Evolutionary conservation across 352 stramenopile species (phyloP).

Genomic region (Hyaloperonospora brassicae): DNA sequence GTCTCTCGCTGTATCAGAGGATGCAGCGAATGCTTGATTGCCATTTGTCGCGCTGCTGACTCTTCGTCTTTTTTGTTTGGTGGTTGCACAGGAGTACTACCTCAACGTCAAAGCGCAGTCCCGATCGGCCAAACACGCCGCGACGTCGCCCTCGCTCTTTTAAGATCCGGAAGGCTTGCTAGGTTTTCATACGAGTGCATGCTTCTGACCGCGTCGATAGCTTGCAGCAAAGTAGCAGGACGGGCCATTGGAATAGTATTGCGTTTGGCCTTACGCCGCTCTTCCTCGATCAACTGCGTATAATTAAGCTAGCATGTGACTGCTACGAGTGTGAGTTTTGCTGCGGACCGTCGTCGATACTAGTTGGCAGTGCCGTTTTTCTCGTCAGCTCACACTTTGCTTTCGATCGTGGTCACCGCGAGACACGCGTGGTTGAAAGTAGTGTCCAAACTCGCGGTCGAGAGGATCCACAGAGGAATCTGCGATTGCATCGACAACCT

Average conservation of each 20-base stretch:
- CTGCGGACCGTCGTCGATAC: not conserved
- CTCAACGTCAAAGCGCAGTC: slow-evolving; percentile 61
- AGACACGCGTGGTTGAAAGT: slow-evolving; percentile 22
- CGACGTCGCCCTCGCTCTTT: slow-evolving; percentile 57
- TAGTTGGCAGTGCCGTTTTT: not conserved
- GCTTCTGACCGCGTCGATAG: not conserved
- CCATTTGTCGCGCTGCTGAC: slow-evolving; percentile 6
- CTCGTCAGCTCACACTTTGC: slow-evolving; percentile 12
- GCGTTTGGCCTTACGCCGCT: slow-evolving; percentile 15
- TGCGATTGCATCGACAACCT: slow-evolving; percentile 7
- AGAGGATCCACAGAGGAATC: slow-evolving; percentile 18
- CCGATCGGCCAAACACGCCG: slow-evolving; percentile 17
- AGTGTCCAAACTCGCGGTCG: slow-evolving; percentile 35
- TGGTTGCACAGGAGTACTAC: slow-evolving; percentile 51
- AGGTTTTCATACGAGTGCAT: slow-evolving; percentile 1
- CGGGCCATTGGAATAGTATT: slow-evolving; percentile 6
- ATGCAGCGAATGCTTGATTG: not conserved
- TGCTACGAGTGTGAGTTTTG: slow-evolving; percentile 10
- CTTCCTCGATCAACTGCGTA: slow-evolving; percentile 22
- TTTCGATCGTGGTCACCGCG: slow-evolving; percentile 7
- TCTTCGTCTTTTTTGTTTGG: not conserved
- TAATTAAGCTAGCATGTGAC: slow-evolving; percentile 23
- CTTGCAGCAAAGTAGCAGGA: too few species aligned
- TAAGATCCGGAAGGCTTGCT: slow-evolving; percentile 22
- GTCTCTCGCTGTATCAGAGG: slow-evolving; percentile 9